A percentile compares a stretch with the other conserved stretches of the same genome.
phyloP scores from a whole-genome alignment of 2,329 filamentous ascomycete species.

The Blastomyces emzantsi region DNA sequence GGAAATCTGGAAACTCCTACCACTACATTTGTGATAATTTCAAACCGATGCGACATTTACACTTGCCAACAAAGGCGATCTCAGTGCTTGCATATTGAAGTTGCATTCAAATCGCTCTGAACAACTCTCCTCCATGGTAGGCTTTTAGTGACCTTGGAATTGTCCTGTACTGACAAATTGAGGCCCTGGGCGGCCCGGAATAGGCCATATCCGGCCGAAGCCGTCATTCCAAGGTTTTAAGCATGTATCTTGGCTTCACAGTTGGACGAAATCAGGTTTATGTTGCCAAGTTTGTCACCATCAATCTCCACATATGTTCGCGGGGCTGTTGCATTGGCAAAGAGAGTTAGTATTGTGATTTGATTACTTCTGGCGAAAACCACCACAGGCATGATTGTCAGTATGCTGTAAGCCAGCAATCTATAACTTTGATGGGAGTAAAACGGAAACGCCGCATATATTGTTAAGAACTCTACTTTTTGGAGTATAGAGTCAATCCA shows the following conservation, averaged over 20 bases:
- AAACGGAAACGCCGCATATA: not conserved
- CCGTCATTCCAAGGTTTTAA: too few species aligned
- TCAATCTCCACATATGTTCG: not conserved
- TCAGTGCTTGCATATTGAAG: not conserved
- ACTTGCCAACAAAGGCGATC: not conserved
- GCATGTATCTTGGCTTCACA: too few species aligned
- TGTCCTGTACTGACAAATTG: not conserved
- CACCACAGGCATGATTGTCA: not conserved
- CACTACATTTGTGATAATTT: too few species aligned
- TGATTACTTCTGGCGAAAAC: not conserved
- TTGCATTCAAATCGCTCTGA: not conserved
- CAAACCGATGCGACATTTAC: too few species aligned
- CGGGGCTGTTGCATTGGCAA: not conserved
- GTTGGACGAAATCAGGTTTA: too few species aligned
- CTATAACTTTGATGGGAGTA: not conserved
- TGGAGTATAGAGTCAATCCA: not conserved
- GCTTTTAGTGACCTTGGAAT: not conserved
- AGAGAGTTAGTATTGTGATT: not conserved
- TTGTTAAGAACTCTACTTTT: not conserved
- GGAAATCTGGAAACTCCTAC: too few species aligned
- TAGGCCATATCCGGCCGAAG: too few species aligned
- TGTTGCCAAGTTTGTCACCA: too few species aligned
- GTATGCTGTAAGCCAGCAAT: not conserved
- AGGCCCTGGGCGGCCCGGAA: too few species aligned
- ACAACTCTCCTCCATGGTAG: not conserved